Evolutionary conservation across 1,284 basidiomycete genomes (phyloP), one percentile per base, ranked within the genome.

Genomic region (Sphagnurus paluster): DNA sequence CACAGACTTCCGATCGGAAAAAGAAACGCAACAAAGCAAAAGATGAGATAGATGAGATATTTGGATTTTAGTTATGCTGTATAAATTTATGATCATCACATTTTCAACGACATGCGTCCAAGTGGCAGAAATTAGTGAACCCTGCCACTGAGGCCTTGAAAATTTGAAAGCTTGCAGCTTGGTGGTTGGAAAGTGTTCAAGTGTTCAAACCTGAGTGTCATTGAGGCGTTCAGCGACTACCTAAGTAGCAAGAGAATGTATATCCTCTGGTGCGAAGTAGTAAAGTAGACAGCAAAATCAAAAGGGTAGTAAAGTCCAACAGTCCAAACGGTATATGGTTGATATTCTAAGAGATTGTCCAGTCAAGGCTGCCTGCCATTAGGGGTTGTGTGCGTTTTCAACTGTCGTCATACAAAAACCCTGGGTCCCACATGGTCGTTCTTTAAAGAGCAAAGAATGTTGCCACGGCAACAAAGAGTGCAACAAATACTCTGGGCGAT

Each of bases 1-100:
- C 16, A n/a, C n/a, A n/a, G n/a, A n/a, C n/a, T n/a, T 3, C 24
- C 4, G 17, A 14, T 26, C 20, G 39, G 36, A 47, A 60, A 26
- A 44, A 43, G 30, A 69, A 67, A 52, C 68, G 66, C 56, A 62
- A 63, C 44, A 66, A 61, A 53, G 37, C 49, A 66, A 72, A 62
- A 68, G 75, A 86, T 53, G 84, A 82, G 58, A 86, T 87, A 29
- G 84, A 87, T 55, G 77, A 77, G 19, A 86, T 87, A 23, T 87
- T 87, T 60, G 78, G 75, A 1, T 70, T 73, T 49, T 75, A 54
- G 33, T 9, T n/a, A n/a, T n/a, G n/a, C n/a, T n/a, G n/a, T n/a
- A n/a, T n/a, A n/a, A n/a, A n/a, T n/a, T n/a, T n/a, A n/a, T n/a
- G n/a, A n/a, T n/a, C n/a, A n/a, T n/a, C n/a, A n/a, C n/a, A n/a